Conservation (phyloP, 257 asterid species). For the Solanum pinnatisectum region DNA sequence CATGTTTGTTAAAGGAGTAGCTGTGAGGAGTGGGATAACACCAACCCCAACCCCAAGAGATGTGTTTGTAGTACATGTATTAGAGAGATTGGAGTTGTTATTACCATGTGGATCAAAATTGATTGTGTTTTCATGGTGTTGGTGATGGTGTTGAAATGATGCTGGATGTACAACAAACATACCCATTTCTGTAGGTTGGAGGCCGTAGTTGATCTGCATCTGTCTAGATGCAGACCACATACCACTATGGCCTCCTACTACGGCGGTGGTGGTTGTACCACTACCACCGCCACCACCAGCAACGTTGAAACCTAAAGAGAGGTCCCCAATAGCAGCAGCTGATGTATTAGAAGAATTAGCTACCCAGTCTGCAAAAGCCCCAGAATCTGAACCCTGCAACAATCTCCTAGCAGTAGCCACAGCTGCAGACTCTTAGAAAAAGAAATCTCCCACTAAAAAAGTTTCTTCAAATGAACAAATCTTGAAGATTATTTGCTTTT, state of each 20-base stretch:
- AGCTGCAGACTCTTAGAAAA: constrained; percentile 15
- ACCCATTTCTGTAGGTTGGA: constrained; percentile 35
- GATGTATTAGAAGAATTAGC: constrained; percentile 35
- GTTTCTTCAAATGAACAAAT: neutral
- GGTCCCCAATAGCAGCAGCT: constrained; percentile 28
- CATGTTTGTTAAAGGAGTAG: constrained; percentile 21
- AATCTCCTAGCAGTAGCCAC: constrained; percentile 70
- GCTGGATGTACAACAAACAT: constrained; percentile 71
- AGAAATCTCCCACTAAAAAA: neutral
- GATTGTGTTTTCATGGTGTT: constrained; percentile 25
- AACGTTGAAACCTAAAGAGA: constrained; percentile 65
- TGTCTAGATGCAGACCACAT: constrained; percentile 62
- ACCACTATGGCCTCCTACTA: constrained; percentile 8
- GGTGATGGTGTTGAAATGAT: constrained; percentile 29
- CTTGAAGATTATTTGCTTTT: neutral
- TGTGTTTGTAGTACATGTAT: constrained; percentile 7
- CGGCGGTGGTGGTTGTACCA: neutral
- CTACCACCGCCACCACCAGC: constrained; percentile 16
- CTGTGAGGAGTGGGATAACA: constrained; percentile 46
- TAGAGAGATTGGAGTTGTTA: neutral
- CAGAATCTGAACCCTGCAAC: constrained; percentile 49
- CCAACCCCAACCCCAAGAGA: constrained; percentile 26
- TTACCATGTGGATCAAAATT: constrained; percentile 35
- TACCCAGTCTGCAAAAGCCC: constrained; percentile 51
- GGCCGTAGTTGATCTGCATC: constrained; percentile 57